Evolutionary conservation across 352 stramenopile genomes (phyloP), one percentile per base, ranked within the genome.

Genomic region (Phytophthora pseudosyringae): DNA sequence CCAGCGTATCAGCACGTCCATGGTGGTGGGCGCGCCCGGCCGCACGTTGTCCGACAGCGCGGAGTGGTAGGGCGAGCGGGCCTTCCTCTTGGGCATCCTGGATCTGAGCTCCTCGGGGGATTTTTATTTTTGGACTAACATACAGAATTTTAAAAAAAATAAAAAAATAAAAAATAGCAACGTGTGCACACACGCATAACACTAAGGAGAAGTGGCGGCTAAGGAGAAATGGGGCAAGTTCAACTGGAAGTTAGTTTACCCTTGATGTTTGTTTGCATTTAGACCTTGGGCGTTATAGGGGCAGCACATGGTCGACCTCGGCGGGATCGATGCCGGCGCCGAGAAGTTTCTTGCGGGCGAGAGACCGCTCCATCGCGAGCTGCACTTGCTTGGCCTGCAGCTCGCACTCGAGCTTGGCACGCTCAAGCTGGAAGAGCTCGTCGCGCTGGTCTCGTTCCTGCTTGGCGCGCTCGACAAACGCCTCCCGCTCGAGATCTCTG

Each of bases 301-400:
- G 71, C 33, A 87, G 31, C n/a, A 88, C 64, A 16, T 73, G 75
- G 59, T 86, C 52, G 15, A 88, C 65, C 15, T 88, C 74, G 7
- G 47, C 54, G 15, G 44, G 57, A 0, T 77, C 41, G 36, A 88
- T 66, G 5, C 78, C 78, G 1, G 71, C 78, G 36, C 76, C 49
- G 36, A 82, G 59, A 45, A 88, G 59, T 39, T 71, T 81, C 59
- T 80, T 81, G 35, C 78, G 75, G 26, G 73, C 73, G 15, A 87
- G 73, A 39, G 73, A 60, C 16, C 70, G 72, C 45, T 84, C 76
- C 45, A 75, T 64, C 11, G 64, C 57, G 2, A 83, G 52, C 29
- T 85, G 67, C 18, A 87, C 58, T 28, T 75, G 71, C 36, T 74
- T 81, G 18, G 63, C 46, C 41, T 83, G 59, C 18, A 87, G 52